Base-by-base conservation (phyloP, 2,329 filamentous ascomycete genomes). In the Volutella citrinella region DNA sequence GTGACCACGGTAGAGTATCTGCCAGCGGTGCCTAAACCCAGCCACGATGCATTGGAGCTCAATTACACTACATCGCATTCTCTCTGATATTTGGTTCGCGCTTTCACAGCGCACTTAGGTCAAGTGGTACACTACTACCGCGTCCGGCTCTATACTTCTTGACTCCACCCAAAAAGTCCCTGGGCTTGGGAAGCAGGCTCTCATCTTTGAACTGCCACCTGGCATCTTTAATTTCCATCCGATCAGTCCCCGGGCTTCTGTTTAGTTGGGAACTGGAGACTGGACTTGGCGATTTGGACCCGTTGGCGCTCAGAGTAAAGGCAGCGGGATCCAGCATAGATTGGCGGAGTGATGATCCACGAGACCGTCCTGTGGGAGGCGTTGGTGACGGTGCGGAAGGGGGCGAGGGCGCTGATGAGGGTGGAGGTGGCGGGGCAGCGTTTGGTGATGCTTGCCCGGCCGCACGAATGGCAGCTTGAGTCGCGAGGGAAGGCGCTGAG, bases 71-170 rank as follows among this genome's bases (percentile, higher is more conserved):
- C n/a, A n/a, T n/a, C n/a, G n/a, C n/a, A n/a, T n/a, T n/a, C n/a
- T n/a, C n/a, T n/a, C n/a, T n/a, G n/a, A n/a, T n/a, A n/a, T n/a
- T n/a, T n/a, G n/a, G n/a, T n/a, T n/a, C n/a, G n/a, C n/a, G n/a
- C n/a, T n/a, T n/a, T n/a, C n/a, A 61, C 15, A 84, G 72, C 11
- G 74, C 69, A 46, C 70, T 78, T 56, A 98, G 63, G 68, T 97
- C 87, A 51, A 97, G 68, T 19, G 93, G 93, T 48, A 97, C 90
- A 68, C 87, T 96, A 65, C 89, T 96, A 19, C 89, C 91, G 56
- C 91, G 78, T 8, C 93, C 93, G 21, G 93, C 93, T 43, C 91
- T 75, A 63, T 97, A 98, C 57, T 79, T 80, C 59, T 84, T 89
- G 14, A 74, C 66, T 5, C 78, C 80, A n/a, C 84, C 84, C 3